These are phyloP conservation scores for Zygnema circumcarinatum DNA, from an alignment of 139 green algal genomes.

Conservation along the genomic window DNA sequence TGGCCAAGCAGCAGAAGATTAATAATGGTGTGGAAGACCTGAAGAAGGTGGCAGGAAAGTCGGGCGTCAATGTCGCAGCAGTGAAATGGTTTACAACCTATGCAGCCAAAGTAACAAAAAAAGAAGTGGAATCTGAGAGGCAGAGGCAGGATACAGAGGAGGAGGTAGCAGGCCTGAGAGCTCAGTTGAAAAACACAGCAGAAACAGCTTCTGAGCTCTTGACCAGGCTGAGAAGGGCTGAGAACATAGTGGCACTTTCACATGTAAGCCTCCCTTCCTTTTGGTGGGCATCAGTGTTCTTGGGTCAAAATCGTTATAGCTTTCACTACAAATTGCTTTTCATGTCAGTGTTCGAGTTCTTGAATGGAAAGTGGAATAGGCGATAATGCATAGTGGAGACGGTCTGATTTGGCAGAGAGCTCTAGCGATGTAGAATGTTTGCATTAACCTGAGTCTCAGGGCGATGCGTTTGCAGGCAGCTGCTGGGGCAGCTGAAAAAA, in stretches of 20 bases:
- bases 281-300: too few species aligned
- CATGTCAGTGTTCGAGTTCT: too few species aligned
- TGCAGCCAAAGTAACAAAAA: background rate
- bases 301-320: too few species aligned
- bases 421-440: too few species aligned
- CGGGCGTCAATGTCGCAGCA: background rate
- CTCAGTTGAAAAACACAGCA: background rate
- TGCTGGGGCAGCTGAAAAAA: background rate
- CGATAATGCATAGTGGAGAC: too few species aligned
- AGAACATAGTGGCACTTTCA: background rate
- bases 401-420: too few species aligned
- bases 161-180: background rate
- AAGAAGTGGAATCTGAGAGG: background rate
- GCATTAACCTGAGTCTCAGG: too few species aligned
- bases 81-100: background rate
- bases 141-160: background rate
- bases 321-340: too few species aligned
- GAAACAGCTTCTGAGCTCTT: constrained; percentile 8
- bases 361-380: too few species aligned
- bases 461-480: background rate
- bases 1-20: constrained; percentile 20
- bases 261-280: background rate
- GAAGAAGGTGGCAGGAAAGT: background rate
- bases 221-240: background rate
- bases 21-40: background rate